phyloP scores from a whole-genome alignment of 2,329 filamentous ascomycete species.

The Amesomyces nigricolor region DNA sequence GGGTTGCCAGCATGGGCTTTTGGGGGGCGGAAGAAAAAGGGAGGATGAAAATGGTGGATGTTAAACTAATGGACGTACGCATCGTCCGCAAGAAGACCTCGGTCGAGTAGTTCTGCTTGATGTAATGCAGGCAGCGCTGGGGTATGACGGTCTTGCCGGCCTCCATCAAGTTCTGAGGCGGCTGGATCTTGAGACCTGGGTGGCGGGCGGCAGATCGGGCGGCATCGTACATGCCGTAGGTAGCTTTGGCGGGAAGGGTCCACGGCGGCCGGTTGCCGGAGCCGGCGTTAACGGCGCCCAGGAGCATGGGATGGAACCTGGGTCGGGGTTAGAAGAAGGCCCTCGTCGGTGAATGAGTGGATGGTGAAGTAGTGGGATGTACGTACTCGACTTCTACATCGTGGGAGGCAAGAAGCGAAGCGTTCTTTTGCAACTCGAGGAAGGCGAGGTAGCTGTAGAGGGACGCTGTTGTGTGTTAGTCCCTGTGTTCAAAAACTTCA shows the following conservation, averaged over 20 bases:
- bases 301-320: slow-evolving; percentile 66
- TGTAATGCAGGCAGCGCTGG: slow-evolving; percentile 59
- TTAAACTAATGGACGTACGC: too few species aligned
- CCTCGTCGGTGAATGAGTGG: background rate
- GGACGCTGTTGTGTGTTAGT: slow-evolving; percentile 48
- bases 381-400: slow-evolving; percentile 61
- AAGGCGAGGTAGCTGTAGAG: slow-evolving; percentile 54
- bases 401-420: slow-evolving; percentile 49
- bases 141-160: slow-evolving; percentile 45
- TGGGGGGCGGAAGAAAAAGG: too few species aligned
- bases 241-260: slow-evolving; percentile 61
- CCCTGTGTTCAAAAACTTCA: background rate
- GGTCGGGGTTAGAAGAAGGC: background rate
- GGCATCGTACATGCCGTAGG: slow-evolving; percentile 44
- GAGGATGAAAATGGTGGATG: too few species aligned
- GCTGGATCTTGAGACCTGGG: slow-evolving; percentile 33
- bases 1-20: slow-evolving; percentile 39
- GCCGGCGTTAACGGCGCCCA: slow-evolving; percentile 59
- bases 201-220: slow-evolving; percentile 36
- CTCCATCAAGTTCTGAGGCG: slow-evolving; percentile 41
- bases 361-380: background rate
- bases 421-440: slow-evolving; percentile 52
- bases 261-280: slow-evolving; percentile 71
- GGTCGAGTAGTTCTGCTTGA: slow-evolving; percentile 41
- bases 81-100: too few species aligned